A percentile compares a stretch with the other conserved stretches of the same genome.
phyloP scores from a whole-genome alignment of 768 basidiomycete genomes.

The Tricholomella constricta region DNA sequence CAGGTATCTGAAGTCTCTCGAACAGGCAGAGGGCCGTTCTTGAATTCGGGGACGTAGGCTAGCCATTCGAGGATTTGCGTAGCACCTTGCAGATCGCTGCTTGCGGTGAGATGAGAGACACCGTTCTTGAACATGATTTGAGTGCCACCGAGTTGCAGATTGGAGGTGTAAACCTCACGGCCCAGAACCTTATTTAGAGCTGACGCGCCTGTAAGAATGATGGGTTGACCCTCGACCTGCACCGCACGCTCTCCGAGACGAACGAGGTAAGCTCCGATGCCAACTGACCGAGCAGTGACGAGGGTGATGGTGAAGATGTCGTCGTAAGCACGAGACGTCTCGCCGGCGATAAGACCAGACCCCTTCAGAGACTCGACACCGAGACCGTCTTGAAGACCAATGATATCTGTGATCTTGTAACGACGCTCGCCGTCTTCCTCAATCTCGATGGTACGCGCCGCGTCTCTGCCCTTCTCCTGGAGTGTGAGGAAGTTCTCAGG shows the following conservation, averaged over 20 bases:
- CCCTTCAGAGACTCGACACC: conserved; percentile 96
- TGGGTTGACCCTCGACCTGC: conserved; percentile 98
- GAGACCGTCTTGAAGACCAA: conserved; percentile 95
- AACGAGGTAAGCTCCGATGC: conserved; percentile 98
- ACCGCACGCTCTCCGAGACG: conserved; percentile 97
- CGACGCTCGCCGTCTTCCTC: conserved; percentile 85
- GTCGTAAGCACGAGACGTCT: conserved; percentile 97
- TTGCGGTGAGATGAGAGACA: conserved; percentile 93
- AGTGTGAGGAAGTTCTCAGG: conserved; percentile 88
- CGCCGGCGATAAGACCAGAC: conserved; percentile 97
- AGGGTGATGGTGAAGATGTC: conserved; percentile 99
- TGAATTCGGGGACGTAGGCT: conserved; percentile 87
- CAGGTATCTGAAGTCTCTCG: conserved; percentile 73
- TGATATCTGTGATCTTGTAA: conserved; percentile 94
- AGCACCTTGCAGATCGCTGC: conserved; percentile 94
- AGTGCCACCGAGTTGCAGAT: conserved; percentile 98
- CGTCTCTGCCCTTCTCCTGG: conserved; percentile 78
- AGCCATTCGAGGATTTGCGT: conserved; percentile 94
- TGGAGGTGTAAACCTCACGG: conserved; percentile 98
- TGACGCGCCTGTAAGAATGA: conserved; percentile 95
- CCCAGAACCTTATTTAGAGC: conserved; percentile 99
- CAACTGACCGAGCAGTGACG: conserved; percentile 97
- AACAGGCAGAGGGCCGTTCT: conserved; percentile 79
- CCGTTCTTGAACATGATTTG: conserved; percentile 99
- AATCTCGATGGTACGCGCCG: conserved; percentile 82